Percentiles rank a stretch among this genome's conserved stretches.
phyloP scores from a whole-genome alignment of 768 basidiomycete species.

The Lactarius deliciosus region DNA sequence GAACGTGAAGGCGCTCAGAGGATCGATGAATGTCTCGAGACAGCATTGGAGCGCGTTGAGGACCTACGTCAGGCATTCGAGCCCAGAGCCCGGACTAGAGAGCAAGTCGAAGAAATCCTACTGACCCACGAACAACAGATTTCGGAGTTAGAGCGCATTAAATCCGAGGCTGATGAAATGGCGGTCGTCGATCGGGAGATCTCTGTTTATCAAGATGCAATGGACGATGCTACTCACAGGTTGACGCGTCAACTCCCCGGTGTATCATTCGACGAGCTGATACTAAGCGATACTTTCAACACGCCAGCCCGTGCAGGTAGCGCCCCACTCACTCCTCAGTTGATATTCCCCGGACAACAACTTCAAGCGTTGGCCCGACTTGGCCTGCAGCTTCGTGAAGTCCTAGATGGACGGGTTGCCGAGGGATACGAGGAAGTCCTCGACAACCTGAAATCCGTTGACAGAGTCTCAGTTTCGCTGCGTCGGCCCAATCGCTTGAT shows the following conservation, averaged over 20 bases:
- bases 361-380: not conserved
- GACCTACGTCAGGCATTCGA: slow-evolving; percentile 8
- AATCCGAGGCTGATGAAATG: too few species aligned
- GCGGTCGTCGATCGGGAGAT: not conserved
- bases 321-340: too few species aligned
- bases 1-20: not conserved
- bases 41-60: not conserved
- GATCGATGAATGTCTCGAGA: not conserved
- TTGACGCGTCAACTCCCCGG: slow-evolving; percentile 14
- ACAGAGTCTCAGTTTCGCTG: too few species aligned
- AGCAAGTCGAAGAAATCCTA: too few species aligned
- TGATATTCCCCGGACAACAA: not conserved
- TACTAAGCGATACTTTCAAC: not conserved
- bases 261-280: not conserved
- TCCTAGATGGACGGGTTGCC: too few species aligned
- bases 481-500: too few species aligned
- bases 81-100: too few species aligned
- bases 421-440: too few species aligned
- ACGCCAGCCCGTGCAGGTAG: not conserved
- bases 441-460: too few species aligned
- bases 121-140: too few species aligned
- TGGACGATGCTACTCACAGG: not conserved
- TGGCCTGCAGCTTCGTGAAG: too few species aligned
- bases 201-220: slow-evolving; percentile 3
- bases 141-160: too few species aligned